Evolutionary conservation across 176 grass and related monocot species (phyloP), one percentile per base, ranked within the genome.

Genomic region (Eremochloa ophiuroides): DNA sequence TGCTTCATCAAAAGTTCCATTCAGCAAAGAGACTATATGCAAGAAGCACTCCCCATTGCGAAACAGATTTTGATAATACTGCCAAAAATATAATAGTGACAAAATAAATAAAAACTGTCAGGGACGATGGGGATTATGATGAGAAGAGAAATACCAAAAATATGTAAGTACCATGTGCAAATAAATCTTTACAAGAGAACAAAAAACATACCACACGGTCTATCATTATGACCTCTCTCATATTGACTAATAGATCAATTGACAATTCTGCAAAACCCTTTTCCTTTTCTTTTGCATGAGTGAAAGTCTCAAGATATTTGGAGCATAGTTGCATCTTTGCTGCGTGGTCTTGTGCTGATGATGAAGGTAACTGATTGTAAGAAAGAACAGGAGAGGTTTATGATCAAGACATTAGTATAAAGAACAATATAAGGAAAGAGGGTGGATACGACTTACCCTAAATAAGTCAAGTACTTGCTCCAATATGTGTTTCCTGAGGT

Each of bases 11-110:
- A 98, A 89, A n/a, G 82, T 89, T 71, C 92, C 92, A 87, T 93
- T 95, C 82, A 98, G 85, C 73, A 98, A 80, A 83, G 95, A 98
- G 67, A 98, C 88, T 63, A 98, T 87, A 81, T 98, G 95, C 61
- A 98, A 86, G 88, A 98, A 98, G 75, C 95, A 98, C 79, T 95
- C 95, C 34, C 92, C 95, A 15, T 87, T 76, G 81, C 82, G 81
- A 42, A 98, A 98, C 75, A 98, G 82, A 78, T 74, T 85, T 85
- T 98, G 95, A 85, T 95, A 98, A 81, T 98, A 95, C 95, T 98
- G 77, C 66, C 71, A 47, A 65, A 89, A 86, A 75, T 40, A 79
- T 62, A 78, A 33, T 17, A 69, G 26, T 59, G 29, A 47, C 65
- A 73, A 73, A 66, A 30, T 29, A 81, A 47, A 51, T 61, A 16